Percentiles rank a stretch among this genome's conserved stretches.
phyloP scores from a whole-genome alignment of 805 yeast genomes.

The Blastobotrys chiropterorum region DNA sequence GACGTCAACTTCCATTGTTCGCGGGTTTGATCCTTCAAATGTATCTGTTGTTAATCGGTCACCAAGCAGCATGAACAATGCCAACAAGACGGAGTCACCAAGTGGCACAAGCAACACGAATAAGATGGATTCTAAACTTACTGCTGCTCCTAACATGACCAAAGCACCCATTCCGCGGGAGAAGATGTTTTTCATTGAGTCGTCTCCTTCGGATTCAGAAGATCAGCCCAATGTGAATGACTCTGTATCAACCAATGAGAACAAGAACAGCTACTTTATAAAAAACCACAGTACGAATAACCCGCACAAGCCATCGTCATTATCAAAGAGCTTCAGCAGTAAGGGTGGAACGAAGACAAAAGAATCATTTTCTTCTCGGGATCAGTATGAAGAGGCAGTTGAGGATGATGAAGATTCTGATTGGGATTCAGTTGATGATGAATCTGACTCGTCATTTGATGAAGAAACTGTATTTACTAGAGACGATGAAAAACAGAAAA shows the following conservation, averaged over 20 bases:
- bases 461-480: conserved; percentile 26
- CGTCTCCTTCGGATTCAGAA: conserved; percentile 33
- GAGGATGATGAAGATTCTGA: conserved; percentile 28
- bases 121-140: background rate
- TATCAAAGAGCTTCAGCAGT: background rate
- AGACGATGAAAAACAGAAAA: conserved; percentile 23
- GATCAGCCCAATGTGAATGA: conserved; percentile 22
- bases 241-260: conserved; percentile 17
- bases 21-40: conserved; percentile 35
- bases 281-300: background rate
- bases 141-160: conserved; percentile 4
- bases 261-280: background rate
- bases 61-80: conserved; percentile 22
- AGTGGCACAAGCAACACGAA: background rate
- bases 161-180: conserved; percentile 21
- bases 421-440: conserved; percentile 35
- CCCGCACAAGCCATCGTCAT: background rate
- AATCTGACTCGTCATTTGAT: conserved; percentile 27
- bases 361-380: conserved; percentile 10
- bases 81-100: conserved; percentile 8
- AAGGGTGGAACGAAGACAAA: background rate
- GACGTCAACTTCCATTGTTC: conserved; percentile 30
- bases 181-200: conserved; percentile 36
- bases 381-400: conserved; percentile 18
- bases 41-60: conserved; percentile 26